Base-by-base conservation (phyloP, 148 eudicot species). In the Gaultheria prostrata region DNA sequence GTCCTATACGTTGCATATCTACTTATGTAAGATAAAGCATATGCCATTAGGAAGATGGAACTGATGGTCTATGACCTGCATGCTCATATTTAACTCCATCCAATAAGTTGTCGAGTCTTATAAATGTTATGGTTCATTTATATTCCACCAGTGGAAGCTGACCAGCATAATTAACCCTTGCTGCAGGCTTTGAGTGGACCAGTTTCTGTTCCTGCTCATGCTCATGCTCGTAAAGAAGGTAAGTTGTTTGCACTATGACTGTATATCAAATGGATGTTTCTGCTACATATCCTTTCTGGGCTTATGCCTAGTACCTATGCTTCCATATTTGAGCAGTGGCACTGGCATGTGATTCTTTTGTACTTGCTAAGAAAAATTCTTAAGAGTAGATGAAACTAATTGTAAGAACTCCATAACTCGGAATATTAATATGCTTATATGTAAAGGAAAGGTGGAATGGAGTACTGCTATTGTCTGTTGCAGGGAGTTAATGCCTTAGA, bases 171-270 rank as follows among this genome's bases (percentile, higher is more conserved):
- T 76, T 50, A 48, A 46, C 51, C 45, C 45, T 85, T 84, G 82
- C 76, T 65, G 83, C 92, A 94, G 98, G 87, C 93, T 79, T 86
- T 95, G 88, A 88, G 82, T 35, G 79, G 75, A 84, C 86, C 87
- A 78, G 91, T 86, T 69, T 72, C 91, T 26, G 82, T 87, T 80
- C 89, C 93, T n/a, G n/a, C n/a, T n/a, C n/a, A n/a, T 81, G 90
- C 91, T 79, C 92, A 76, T 85, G 89, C 82, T 85, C 95, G 76
- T 79, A 87, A 63, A 78, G 94, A 92, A 85, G 98, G 98, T 95
- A 86, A 85, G 24, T 77, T 51, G n/a, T n/a, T n/a, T n/a, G n/a
- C n/a, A n/a, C n/a, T n/a, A n/a, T n/a, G n/a, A n/a, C n/a, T n/a
- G 67, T 61, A n/a, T 14, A 11, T 39, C 30, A 35, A n/a, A 32